phyloP scores from a whole-genome alignment of 1,284 basidiomycete genomes.

The Ustilago curta region DNA sequence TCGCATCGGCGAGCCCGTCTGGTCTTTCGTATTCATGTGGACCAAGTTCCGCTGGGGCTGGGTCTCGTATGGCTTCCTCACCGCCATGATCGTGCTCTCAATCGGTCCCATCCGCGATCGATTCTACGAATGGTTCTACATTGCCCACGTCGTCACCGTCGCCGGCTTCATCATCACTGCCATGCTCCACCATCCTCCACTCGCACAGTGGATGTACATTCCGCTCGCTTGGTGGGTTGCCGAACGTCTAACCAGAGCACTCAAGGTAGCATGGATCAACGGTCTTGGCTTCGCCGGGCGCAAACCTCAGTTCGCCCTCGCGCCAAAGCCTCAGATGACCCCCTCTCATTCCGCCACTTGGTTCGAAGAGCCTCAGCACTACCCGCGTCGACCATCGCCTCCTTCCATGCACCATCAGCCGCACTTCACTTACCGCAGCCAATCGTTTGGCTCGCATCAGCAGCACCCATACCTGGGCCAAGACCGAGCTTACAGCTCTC shows the following conservation, averaged over 20 bases:
- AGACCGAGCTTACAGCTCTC: not conserved
- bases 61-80: conserved; percentile 79
- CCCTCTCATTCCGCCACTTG: conserved; percentile 16
- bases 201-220: conserved; percentile 72
- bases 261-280: conserved; percentile 78
- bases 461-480: conserved; percentile 9
- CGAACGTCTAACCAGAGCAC: conserved; percentile 72
- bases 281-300: conserved; percentile 70
- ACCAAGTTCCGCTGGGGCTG: conserved; percentile 81
- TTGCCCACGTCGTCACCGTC: conserved; percentile 75
- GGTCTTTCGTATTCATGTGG: conserved; percentile 77
- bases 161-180: conserved; percentile 67
- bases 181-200: conserved; percentile 71
- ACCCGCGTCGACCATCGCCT: conserved; percentile 12
- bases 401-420: conserved; percentile 12
- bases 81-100: conserved; percentile 77
- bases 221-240: conserved; percentile 74
- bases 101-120: conserved; percentile 76
- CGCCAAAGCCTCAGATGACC: conserved; percentile 32
- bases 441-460: conserved; percentile 12
- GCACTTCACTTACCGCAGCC: conserved; percentile 6
- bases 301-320: conserved; percentile 55
- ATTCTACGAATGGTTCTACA: conserved; percentile 83
- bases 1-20: conserved; percentile 74
- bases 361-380: conserved; percentile 20